Evolutionary conservation across 345 rosid species (phyloP), one percentile per base, ranked within the genome.

Genomic region (Moricandia arvensis): DNA sequence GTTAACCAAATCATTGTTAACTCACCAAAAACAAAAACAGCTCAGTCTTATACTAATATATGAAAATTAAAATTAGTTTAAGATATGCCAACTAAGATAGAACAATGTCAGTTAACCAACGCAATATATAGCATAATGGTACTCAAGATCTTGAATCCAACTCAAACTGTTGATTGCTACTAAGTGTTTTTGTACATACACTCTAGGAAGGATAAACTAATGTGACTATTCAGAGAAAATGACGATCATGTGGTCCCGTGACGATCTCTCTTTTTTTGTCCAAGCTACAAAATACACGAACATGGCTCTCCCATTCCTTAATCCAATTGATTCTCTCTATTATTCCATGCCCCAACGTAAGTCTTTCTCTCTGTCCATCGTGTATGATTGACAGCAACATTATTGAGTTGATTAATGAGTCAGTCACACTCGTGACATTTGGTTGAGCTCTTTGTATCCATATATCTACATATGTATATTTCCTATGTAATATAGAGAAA

Each of bases 91-190:
- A 21, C 1, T 21, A 21, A 55, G 8, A 4, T 55, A 57, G 61
- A 12, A 57, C 60, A 57, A 10, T 57, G 31, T 4, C 8, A 12
- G 31, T 26, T 21, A 59, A 49, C 33, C 21, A 62, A 49, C 21
- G 54, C 17, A 49, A 5, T n/a, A n/a, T 24, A 34, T 31, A 34
- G 21, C 2, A 34, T 0, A 15, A 26, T 35, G 63, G 29, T 24
- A 26, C 16, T 72, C 63, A 41, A 54, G 15, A 55, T 64, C 45
- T 64, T 73, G 45, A 64, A 26, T 74, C 71, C 33, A 65, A 65
- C 55, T 37, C 57, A 55, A 65, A 16, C 24, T 27, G 4, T 37
- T 1, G 27, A 71, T 45, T n/a, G 27, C 13, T 69, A 8, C n/a
- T 10, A n/a, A 45, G 10, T 18, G 18, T 18, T 30, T 10, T 38